A percentile compares a stretch with the other conserved stretches of the same genome.
These are phyloP conservation scores for Penicillium sp. DNA, from an alignment of 2,329 filamentous ascomycete genomes.

Conservation along the genomic window DNA sequence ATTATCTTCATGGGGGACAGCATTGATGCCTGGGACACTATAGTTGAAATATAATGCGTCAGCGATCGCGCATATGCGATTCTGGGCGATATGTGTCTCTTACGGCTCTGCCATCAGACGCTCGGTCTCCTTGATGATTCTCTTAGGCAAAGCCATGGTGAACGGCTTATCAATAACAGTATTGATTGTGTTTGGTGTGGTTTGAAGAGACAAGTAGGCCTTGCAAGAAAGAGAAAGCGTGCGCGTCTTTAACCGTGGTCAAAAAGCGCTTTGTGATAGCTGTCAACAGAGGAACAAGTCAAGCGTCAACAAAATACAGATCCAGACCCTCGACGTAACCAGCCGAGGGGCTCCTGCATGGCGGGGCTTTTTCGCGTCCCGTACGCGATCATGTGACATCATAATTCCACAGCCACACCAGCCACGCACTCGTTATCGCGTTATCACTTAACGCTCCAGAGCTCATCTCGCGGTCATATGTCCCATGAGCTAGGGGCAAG, in stretches of 20 bases:
- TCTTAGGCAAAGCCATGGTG: conserved; percentile 77
- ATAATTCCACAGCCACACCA: conserved; percentile 6
- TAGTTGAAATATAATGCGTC: conserved; percentile 1
- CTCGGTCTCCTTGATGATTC: conserved; percentile 98
- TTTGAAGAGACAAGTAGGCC: not conserved
- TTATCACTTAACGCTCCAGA: conserved; percentile 17
- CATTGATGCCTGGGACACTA: conserved; percentile 94
- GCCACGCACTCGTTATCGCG: conserved; percentile 7
- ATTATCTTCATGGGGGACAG: conserved; percentile 94
- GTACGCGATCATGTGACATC: conserved; percentile 16
- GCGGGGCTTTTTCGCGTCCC: conserved; percentile 21
- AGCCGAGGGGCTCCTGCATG: conserved; percentile 31
- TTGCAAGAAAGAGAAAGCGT: not conserved
- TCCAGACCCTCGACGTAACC: conserved; percentile 22
- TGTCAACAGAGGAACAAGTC: not conserved
- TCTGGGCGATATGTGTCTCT: conserved; percentile 38
- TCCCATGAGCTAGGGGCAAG: conserved; percentile 2
- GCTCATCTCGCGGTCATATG: not conserved
- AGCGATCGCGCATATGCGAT: not conserved
- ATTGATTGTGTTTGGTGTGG: conserved; percentile 3
- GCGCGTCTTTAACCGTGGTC: not conserved
- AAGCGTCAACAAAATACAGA: conserved; percentile 7
- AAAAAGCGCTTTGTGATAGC: not conserved
- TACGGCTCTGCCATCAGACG: conserved; percentile 95
- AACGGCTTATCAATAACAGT: conserved; percentile 24